Evolutionary conservation across 768 basidiomycete genomes (phyloP).

Genomic region (Calocybe cyanea): DNA sequence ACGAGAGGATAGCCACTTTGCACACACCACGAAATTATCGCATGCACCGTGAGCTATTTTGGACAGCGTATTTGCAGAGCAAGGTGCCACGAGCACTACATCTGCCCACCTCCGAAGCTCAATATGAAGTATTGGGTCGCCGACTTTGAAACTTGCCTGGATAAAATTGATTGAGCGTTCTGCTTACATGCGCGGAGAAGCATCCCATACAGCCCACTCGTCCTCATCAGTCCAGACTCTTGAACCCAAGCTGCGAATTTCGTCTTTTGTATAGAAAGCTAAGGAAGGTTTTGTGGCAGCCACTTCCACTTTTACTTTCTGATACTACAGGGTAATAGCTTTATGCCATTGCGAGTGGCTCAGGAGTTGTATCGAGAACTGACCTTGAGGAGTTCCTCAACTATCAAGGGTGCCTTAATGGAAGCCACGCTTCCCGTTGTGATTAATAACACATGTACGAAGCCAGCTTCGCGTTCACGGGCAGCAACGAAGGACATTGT

Average conservation of each 20-base stretch:
- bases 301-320: constrained; percentile 74
- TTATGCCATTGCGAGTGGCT: constrained; percentile 3
- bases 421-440: constrained; percentile 95
- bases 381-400: constrained; percentile 63
- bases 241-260: constrained; percentile 48
- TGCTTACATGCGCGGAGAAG: neutral
- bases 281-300: constrained; percentile 77
- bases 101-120: constrained; percentile 95
- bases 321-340: constrained; percentile 45
- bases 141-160: constrained; percentile 70
- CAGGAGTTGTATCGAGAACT: constrained; percentile 13
- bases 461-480: constrained; percentile 35
- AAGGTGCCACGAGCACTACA: constrained; percentile 90
- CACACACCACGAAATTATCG: constrained; percentile 81
- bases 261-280: constrained; percentile 63
- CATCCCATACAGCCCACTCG: constrained; percentile 79
- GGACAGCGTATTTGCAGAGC: constrained; percentile 93
- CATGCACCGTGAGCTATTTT: constrained; percentile 88
- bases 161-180: constrained; percentile 1
- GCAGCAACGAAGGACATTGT: constrained; percentile 36
- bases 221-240: constrained; percentile 87
- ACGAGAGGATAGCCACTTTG: neutral
- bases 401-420: constrained; percentile 90
- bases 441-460: constrained; percentile 73
- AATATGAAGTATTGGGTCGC: constrained; percentile 94